A percentile compares a stretch with the other conserved stretches of the same genome.
phyloP scores from a whole-genome alignment of 2,329 filamentous ascomycete genomes.

The Xylaria sp. region DNA sequence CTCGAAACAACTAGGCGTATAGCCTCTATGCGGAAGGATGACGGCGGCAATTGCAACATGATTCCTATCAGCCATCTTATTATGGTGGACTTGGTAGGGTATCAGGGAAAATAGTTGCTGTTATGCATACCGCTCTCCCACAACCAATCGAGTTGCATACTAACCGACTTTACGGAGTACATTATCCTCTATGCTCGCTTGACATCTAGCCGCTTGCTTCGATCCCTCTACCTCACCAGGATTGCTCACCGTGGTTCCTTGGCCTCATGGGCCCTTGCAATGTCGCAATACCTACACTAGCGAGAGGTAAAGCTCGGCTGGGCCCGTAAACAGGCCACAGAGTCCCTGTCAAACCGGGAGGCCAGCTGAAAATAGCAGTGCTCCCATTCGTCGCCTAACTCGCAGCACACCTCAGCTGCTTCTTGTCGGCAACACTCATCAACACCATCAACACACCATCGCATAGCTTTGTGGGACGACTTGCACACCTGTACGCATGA shows the following conservation, averaged over 20 bases:
- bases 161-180: too few species aligned
- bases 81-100: neutral
- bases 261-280: slow-evolving; percentile 17
- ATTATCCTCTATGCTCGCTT: neutral
- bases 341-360: slow-evolving; percentile 18
- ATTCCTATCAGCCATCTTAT: neutral
- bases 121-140: neutral
- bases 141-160: too few species aligned
- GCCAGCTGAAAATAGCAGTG: slow-evolving; percentile 36
- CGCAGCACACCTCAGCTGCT: slow-evolving; percentile 29
- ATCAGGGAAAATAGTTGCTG: too few species aligned
- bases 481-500: neutral
- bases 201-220: neutral
- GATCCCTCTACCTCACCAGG: neutral
- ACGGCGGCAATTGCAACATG: neutral
- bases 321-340: slow-evolving; percentile 27
- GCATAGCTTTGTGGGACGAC: slow-evolving; percentile 8
- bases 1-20: neutral
- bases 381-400: slow-evolving; percentile 39
- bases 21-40: neutral
- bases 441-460: slow-evolving; percentile 22
- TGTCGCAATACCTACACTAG: slow-evolving; percentile 21
- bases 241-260: slow-evolving; percentile 4
- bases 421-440: slow-evolving; percentile 24
- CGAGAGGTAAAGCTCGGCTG: slow-evolving; percentile 23